Conservation (phyloP, 2,329 filamentous ascomycete genomes). For the Knufia fluminis region DNA sequence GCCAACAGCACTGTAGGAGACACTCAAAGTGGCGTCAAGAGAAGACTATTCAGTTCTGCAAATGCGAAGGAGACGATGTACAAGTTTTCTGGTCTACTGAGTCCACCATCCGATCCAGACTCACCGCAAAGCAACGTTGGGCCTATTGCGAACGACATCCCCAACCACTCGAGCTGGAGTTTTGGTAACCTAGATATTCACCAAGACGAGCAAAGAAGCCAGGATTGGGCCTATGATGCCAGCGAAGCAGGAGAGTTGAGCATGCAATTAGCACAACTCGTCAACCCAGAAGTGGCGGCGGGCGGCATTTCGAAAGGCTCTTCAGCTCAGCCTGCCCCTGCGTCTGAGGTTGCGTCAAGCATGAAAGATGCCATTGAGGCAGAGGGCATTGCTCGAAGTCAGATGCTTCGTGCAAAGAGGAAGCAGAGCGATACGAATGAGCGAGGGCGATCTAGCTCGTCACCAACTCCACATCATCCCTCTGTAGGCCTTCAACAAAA, state of each 20-base stretch:
- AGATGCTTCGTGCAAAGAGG: slow-evolving; percentile 3
- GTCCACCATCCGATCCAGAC: not conserved
- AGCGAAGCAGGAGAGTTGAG: not conserved
- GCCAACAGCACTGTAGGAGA: not conserved
- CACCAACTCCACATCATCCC: not conserved
- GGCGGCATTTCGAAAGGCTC: not conserved
- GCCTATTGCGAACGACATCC: not conserved
- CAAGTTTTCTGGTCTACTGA: not conserved
- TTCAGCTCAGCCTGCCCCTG: not conserved
- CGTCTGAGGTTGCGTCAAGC: not conserved
- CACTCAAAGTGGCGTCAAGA: not conserved
- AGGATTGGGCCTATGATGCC: not conserved
- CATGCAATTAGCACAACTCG: not conserved
- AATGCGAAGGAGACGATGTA: not conserved
- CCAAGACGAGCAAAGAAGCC: not conserved
- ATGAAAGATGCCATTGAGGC: not conserved
- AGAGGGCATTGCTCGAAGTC: not conserved
- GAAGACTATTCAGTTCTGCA: not conserved
- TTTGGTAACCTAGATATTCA: not conserved
- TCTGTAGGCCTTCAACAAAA: not conserved
- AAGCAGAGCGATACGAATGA: not conserved
- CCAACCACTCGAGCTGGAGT: not conserved
- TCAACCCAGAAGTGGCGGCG: not conserved
- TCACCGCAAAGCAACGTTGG: not conserved
- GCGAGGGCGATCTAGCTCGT: not conserved